These are phyloP conservation scores for Talaromyces thailandensis DNA, from an alignment of 495 filamentous ascomycete genomes.

Conservation along the genomic window DNA sequence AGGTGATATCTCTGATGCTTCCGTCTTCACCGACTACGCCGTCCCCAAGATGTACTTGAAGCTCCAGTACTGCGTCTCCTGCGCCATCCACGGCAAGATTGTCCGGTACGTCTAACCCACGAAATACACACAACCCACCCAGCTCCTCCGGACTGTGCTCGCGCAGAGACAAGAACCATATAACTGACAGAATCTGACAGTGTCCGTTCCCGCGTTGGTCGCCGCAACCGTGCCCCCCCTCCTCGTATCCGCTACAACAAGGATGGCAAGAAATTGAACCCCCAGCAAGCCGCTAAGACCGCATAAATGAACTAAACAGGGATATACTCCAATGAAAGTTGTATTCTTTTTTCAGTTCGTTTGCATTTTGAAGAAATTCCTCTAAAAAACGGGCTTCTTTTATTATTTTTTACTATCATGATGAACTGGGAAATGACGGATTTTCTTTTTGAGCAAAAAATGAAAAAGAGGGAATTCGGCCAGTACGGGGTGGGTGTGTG, in stretches of 20 bases:
- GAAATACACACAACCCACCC: neutral
- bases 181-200: conserved; percentile 43
- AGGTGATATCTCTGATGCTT: conserved; percentile 99
- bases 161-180: neutral
- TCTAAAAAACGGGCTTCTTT: conserved; percentile 10
- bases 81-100: conserved; percentile 99
- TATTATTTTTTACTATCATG: conserved; percentile 18
- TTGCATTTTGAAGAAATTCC: neutral
- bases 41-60: conserved; percentile 99
- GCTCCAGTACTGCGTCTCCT: conserved; percentile 99
- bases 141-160: neutral
- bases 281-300: conserved; percentile 70
- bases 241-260: conserved; percentile 99
- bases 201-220: conserved; percentile 94
- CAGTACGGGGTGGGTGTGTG: neutral
- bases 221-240: conserved; percentile 97
- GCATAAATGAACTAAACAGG: conserved; percentile 30
- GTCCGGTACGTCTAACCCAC: conserved; percentile 67
- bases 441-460: neutral
- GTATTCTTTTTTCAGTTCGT: neutral
- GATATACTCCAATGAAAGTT: neutral
- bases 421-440: neutral
- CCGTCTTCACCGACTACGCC: conserved; percentile 97
- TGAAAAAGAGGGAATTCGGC: neutral
- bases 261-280: conserved; percentile 99